These are phyloP conservation scores for Albatrellus ellisii DNA, from an alignment of 768 basidiomycete genomes.

Conservation along the genomic window DNA sequence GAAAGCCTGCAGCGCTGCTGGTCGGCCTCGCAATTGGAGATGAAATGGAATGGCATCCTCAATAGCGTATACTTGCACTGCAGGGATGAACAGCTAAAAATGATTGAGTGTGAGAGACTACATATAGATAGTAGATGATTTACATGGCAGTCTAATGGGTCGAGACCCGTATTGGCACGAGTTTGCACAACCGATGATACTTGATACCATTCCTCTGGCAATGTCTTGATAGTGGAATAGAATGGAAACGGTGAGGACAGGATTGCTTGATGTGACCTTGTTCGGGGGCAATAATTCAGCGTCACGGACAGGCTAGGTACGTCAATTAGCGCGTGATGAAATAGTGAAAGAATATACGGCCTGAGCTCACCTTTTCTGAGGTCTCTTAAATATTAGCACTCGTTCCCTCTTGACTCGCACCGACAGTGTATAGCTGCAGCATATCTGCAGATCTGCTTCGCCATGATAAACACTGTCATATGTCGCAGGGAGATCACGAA, in stretches of 20 bases:
- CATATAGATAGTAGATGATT: conserved; percentile 13
- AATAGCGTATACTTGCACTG: conserved; percentile 38
- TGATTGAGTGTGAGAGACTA: not conserved
- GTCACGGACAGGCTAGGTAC: conserved; percentile 29
- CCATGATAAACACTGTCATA: conserved; percentile 29
- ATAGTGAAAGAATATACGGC: not conserved
- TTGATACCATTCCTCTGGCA: conserved; percentile 59
- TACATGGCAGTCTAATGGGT: conserved; percentile 39
- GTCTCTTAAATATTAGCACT: conserved; percentile 32
- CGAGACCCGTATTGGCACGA: conserved; percentile 20
- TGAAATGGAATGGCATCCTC: conserved; percentile 51
- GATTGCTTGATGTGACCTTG: conserved; percentile 42
- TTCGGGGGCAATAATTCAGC: conserved; percentile 39
- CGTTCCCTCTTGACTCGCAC: conserved; percentile 24
- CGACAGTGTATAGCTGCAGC: conserved; percentile 32
- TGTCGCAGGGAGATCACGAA: conserved; percentile 27
- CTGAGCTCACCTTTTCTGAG: conserved; percentile 33
- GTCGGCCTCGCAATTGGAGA: conserved; percentile 40
- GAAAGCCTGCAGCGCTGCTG: conserved; percentile 33
- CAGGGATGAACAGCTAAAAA: conserved; percentile 45
- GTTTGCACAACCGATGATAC: conserved; percentile 29
- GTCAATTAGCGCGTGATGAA: not conserved
- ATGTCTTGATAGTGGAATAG: conserved; percentile 42
- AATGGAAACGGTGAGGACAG: conserved; percentile 30
- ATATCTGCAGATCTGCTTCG: conserved; percentile 19